phyloP scores from a whole-genome alignment of 371 early-diverging fungal species.

The Mucor sp. region DNA sequence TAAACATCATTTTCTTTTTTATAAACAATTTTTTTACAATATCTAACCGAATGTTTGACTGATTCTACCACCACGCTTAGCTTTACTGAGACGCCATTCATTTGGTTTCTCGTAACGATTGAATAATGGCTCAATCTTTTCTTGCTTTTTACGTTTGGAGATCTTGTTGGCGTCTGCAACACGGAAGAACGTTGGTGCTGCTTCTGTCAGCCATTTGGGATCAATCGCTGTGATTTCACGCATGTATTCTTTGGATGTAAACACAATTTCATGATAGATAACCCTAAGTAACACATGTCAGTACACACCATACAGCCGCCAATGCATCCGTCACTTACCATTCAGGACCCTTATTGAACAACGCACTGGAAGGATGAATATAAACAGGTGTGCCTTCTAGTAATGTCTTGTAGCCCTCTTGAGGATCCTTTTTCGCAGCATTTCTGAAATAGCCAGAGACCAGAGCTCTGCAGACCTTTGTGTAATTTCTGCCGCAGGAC shows the following conservation, averaged over 20 bases:
- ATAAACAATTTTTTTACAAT: conserved; percentile 5
- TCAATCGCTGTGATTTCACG: conserved; percentile 95
- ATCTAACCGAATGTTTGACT: conserved; percentile 78
- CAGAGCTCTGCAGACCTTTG: conserved; percentile 86
- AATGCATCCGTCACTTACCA: conserved; percentile 58
- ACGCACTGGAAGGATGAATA: conserved; percentile 93
- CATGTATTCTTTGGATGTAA: conserved; percentile 98
- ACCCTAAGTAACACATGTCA: conserved; percentile 61
- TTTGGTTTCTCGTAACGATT: conserved; percentile 92
- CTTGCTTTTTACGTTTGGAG: conserved; percentile 90
- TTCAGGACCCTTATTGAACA: conserved; percentile 96
- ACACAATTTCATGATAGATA: conserved; percentile 96
- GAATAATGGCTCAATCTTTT: conserved; percentile 90
- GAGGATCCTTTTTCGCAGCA: conserved; percentile 96
- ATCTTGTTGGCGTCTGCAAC: conserved; percentile 91
- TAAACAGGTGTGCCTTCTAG: conserved; percentile 96
- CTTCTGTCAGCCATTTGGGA: conserved; percentile 97
- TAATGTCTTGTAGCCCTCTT: conserved; percentile 97
- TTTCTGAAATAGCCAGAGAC: conserved; percentile 95
- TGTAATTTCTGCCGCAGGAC: conserved; percentile 91
- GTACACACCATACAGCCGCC: not conserved
- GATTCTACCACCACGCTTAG: conserved; percentile 72
- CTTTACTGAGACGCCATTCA: conserved; percentile 85
- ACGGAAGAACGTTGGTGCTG: conserved; percentile 96
- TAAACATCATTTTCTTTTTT: not conserved